Conservation (phyloP, 2,329 filamentous ascomycete species). For the Pseudogymnoascus pannorum region DNA sequence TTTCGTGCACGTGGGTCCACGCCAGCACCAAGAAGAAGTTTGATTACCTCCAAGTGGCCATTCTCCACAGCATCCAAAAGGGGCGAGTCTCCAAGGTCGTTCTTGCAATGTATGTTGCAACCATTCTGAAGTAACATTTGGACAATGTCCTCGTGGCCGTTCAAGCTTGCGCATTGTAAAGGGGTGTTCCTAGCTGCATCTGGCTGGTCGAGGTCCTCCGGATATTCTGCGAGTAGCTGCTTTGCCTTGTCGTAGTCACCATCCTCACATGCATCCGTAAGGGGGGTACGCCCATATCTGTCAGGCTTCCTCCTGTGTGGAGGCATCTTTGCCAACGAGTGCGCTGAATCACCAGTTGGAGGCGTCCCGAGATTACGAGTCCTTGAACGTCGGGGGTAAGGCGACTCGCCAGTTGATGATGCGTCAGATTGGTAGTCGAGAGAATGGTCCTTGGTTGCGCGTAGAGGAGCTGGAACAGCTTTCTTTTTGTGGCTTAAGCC, state of each 20-base stretch:
- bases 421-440: slow-evolving; percentile 62
- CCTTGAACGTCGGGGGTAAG: slow-evolving; percentile 51
- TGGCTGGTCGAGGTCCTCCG: slow-evolving; percentile 79
- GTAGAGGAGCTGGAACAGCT: slow-evolving; percentile 51
- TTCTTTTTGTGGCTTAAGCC: slow-evolving; percentile 54
- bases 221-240: slow-evolving; percentile 65
- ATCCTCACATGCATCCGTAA: slow-evolving; percentile 83
- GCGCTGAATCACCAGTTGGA: slow-evolving; percentile 49
- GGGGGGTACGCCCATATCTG: slow-evolving; percentile 80
- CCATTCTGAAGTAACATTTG: slow-evolving; percentile 77
- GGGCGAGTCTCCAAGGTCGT: slow-evolving; percentile 83
- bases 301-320: slow-evolving; percentile 83
- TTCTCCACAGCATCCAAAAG: slow-evolving; percentile 96
- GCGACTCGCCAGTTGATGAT: slow-evolving; percentile 53
- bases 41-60: slow-evolving; percentile 81
- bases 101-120: slow-evolving; percentile 72
- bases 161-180: slow-evolving; percentile 83
- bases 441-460: slow-evolving; percentile 37
- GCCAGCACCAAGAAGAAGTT: slow-evolving; percentile 72
- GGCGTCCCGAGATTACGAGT: slow-evolving; percentile 49
- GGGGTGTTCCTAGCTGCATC: slow-evolving; percentile 97
- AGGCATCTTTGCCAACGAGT: slow-evolving; percentile 60
- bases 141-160: slow-evolving; percentile 81
- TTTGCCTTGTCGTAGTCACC: slow-evolving; percentile 77
- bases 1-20: slow-evolving; percentile 90